phyloP scores from a whole-genome alignment of 768 basidiomycete species.

The Suillus paluster region DNA sequence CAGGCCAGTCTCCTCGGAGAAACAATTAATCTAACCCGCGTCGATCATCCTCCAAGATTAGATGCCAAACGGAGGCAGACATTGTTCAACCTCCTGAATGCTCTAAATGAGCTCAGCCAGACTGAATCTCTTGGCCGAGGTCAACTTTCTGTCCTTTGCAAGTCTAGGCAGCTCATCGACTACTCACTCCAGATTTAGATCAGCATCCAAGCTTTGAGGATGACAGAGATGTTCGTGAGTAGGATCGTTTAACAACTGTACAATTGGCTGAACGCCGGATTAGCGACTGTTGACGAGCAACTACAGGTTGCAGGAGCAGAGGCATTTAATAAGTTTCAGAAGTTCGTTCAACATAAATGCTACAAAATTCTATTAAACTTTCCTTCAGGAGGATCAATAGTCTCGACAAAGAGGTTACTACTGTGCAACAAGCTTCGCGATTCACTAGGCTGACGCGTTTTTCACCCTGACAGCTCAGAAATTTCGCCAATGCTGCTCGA shows the following conservation, averaged over 20 bases:
- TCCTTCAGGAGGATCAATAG: constrained; percentile 55
- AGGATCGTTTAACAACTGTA: background rate
- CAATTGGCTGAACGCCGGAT: background rate
- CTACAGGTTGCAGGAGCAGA: constrained; percentile 71
- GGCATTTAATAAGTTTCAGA: constrained; percentile 64
- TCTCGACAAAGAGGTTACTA: constrained; percentile 63
- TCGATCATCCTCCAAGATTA: constrained; percentile 13
- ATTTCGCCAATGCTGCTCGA: constrained; percentile 76
- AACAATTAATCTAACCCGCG: background rate
- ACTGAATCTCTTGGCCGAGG: constrained; percentile 34
- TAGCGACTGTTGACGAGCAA: constrained; percentile 72
- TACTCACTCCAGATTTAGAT: constrained; percentile 33
- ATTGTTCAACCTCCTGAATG: constrained; percentile 42
- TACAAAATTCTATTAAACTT: constrained; percentile 12
- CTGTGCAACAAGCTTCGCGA: background rate
- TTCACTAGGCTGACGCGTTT: background rate
- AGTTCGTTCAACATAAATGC: constrained; percentile 39
- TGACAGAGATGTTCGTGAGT: constrained; percentile 70
- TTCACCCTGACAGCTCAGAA: constrained; percentile 57
- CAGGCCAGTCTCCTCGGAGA: constrained; percentile 2
- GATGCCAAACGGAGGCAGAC: constrained; percentile 39
- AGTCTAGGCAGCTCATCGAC: background rate
- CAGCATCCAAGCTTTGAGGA: constrained; percentile 60
- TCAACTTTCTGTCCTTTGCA: background rate
- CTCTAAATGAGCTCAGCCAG: constrained; percentile 43